Conservation (phyloP, 306 rosid genomes). For the Begonia loranthoides region DNA sequence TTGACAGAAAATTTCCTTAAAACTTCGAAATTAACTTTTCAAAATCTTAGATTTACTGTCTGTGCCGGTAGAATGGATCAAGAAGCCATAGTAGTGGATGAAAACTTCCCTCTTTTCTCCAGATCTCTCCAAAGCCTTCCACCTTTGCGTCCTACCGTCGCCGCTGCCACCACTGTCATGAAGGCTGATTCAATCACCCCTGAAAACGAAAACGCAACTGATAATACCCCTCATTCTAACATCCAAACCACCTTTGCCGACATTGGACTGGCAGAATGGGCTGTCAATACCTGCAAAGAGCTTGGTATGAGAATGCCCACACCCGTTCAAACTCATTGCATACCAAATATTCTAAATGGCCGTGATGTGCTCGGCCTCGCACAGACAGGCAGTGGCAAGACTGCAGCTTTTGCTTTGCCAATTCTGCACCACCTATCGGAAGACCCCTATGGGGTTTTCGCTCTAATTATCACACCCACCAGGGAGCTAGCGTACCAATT, state of each 20-base stretch:
- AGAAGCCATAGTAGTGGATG: constrained; percentile 11
- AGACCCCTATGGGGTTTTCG: constrained; percentile 61
- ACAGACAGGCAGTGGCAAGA: constrained; percentile 79
- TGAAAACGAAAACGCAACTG: constrained; percentile 11
- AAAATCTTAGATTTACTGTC: too few species aligned
- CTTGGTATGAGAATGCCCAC: constrained; percentile 59
- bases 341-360: constrained; percentile 58
- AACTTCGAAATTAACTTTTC: too few species aligned
- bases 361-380: constrained; percentile 72
- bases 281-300: constrained; percentile 44
- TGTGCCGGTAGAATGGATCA: constrained; percentile 16
- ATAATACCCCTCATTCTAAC: constrained; percentile 2
- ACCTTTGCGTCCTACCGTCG: constrained; percentile 9
- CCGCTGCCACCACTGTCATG: not conserved
- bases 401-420: constrained; percentile 89
- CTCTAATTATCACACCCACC: constrained; percentile 69
- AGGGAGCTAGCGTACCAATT: constrained; percentile 76
- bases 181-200: constrained; percentile 1
- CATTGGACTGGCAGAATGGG: constrained; percentile 72
- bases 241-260: constrained; percentile 21
- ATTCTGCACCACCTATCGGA: constrained; percentile 63
- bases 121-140: constrained; percentile 14
- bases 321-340: constrained; percentile 50
- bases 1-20: too few species aligned
- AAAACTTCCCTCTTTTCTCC: constrained; percentile 42